A percentile compares a stretch with the other conserved stretches of the same genome.
These are phyloP conservation scores for Eleusine coracana DNA, from an alignment of 176 grass and related monocot genomes.

Conservation along the genomic window DNA sequence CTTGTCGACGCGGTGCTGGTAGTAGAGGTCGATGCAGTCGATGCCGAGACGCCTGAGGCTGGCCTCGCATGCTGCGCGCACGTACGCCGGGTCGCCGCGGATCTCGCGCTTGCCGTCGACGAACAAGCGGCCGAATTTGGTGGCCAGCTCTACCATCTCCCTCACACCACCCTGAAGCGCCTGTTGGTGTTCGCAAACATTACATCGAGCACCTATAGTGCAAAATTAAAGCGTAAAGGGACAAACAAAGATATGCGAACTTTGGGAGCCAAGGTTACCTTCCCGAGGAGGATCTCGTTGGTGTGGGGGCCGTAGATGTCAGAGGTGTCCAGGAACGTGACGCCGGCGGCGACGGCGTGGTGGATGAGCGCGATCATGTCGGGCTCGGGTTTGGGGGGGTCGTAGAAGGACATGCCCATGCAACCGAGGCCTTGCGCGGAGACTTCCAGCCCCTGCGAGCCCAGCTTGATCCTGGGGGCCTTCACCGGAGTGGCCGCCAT, in stretches of 20 bases:
- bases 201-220: background rate
- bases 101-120: slow-evolving; percentile 17
- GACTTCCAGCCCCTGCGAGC: slow-evolving; percentile 55
- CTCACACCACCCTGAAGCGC: slow-evolving; percentile 38
- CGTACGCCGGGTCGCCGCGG: slow-evolving; percentile 51
- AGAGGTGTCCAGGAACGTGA: slow-evolving; percentile 79
- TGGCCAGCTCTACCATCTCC: slow-evolving; percentile 47
- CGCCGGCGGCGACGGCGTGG: slow-evolving; percentile 65
- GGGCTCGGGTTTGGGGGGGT: slow-evolving; percentile 59
- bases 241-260: background rate
- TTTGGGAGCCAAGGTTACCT: background rate
- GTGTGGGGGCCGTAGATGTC: slow-evolving; percentile 83
- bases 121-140: slow-evolving; percentile 44
- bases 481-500: background rate
- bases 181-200: slow-evolving; percentile 13
- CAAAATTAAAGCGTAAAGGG: background rate
- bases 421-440: slow-evolving; percentile 51
- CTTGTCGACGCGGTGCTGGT: slow-evolving; percentile 57
- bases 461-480: slow-evolving; percentile 24
- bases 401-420: slow-evolving; percentile 61
- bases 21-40: slow-evolving; percentile 70
- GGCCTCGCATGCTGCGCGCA: slow-evolving; percentile 48
- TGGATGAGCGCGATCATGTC: slow-evolving; percentile 80
- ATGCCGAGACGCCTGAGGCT: slow-evolving; percentile 51
- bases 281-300: slow-evolving; percentile 77